Conservation (phyloP, 176 grass and related monocot species). For the Eragrostis curvula region DNA sequence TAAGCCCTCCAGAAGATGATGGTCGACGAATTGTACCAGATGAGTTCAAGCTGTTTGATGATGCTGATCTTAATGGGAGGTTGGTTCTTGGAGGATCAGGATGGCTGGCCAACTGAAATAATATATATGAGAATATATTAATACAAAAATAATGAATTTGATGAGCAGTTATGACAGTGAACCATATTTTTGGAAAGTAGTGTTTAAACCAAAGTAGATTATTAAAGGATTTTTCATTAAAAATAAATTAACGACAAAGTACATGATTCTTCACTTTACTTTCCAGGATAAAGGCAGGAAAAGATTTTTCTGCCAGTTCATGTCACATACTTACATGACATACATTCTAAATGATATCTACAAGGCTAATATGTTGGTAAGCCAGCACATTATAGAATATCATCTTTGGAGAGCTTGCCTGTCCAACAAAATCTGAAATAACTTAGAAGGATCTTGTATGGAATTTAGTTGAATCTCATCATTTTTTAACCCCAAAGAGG, state of each 20-base stretch:
- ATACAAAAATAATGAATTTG: constrained; percentile 29
- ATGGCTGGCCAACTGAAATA: constrained; percentile 73
- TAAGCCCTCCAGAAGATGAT: constrained; percentile 75
- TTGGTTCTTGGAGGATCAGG: constrained; percentile 73
- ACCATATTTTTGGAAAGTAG: constrained; percentile 11
- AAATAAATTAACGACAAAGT: constrained; percentile 3
- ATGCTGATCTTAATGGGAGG: constrained; percentile 61
- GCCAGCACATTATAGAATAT: constrained; percentile 6
- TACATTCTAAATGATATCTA: neutral
- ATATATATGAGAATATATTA: constrained; percentile 39
- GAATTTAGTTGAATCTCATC: neutral
- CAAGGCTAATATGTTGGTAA: neutral
- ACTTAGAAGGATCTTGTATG: neutral
- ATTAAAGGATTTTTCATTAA: neutral
- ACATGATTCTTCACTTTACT: neutral
- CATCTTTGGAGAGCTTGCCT: constrained; percentile 7
- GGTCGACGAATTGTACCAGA: constrained; percentile 60
- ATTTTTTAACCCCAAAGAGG: constrained; percentile 18
- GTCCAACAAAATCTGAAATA: constrained; percentile 17
- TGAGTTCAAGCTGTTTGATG: constrained; percentile 75
- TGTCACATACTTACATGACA: neutral
- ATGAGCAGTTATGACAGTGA: neutral
- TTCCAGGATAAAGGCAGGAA: constrained; percentile 1
- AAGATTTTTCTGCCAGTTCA: constrained; percentile 5
- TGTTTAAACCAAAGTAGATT: neutral